Percentiles rank a stretch among this genome's conserved stretches.
phyloP scores from a whole-genome alignment of 2,329 filamentous ascomycete species.

The Colletotrichum sp. region DNA sequence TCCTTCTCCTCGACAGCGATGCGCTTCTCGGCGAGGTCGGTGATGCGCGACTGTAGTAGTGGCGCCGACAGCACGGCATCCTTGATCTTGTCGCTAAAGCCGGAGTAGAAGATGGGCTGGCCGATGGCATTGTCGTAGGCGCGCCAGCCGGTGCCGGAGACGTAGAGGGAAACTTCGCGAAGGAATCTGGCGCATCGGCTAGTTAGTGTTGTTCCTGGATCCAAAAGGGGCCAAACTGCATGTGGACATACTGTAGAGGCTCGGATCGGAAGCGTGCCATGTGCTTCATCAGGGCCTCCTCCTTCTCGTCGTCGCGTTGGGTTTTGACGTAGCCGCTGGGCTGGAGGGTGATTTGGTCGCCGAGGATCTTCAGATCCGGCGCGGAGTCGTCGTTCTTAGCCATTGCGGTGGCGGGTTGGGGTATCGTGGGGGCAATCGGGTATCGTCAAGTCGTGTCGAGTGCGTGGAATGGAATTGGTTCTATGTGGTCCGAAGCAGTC shows the following conservation, averaged over 20 bases:
- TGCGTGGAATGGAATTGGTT: neutral
- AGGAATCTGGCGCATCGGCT: constrained; percentile 67
- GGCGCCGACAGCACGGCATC: constrained; percentile 75
- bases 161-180: constrained; percentile 90
- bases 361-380: constrained; percentile 79
- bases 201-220: constrained; percentile 15
- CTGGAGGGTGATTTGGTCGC: constrained; percentile 76
- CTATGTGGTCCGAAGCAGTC: neutral
- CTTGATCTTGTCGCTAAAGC: constrained; percentile 92
- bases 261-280: constrained; percentile 85
- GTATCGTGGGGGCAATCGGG: neutral
- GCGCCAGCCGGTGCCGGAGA: constrained; percentile 93
- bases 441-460: neutral
- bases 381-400: constrained; percentile 49
- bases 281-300: constrained; percentile 77
- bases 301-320: constrained; percentile 54
- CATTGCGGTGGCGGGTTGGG: constrained; percentile 31
- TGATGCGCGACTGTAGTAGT: constrained; percentile 76
- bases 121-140: constrained; percentile 91
- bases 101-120: constrained; percentile 90
- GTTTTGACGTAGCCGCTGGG: constrained; percentile 71
- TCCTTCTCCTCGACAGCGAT: constrained; percentile 79
- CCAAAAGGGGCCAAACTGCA: neutral
- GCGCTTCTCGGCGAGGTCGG: constrained; percentile 76
- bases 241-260: constrained; percentile 57